phyloP scores from a whole-genome alignment of 306 rosid species.

The Luffa acutangula region DNA sequence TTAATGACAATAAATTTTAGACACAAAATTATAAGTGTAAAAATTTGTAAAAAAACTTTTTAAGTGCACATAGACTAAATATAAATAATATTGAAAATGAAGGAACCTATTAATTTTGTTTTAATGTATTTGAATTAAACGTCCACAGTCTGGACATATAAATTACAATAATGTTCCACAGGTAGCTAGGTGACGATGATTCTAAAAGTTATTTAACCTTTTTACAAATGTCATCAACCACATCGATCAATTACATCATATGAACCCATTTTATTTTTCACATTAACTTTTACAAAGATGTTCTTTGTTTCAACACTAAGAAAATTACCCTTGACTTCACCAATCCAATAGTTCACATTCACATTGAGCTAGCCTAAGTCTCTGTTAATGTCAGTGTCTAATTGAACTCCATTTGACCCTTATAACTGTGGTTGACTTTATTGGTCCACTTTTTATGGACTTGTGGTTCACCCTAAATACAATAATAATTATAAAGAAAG shows the following conservation, averaged over 20 bases:
- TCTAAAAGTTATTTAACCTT: background rate
- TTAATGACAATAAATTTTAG: too few species aligned
- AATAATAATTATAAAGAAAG: background rate
- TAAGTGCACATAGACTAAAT: too few species aligned
- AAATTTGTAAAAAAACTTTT: too few species aligned
- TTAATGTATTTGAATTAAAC: too few species aligned
- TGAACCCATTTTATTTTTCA: background rate
- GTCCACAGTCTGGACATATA: too few species aligned
- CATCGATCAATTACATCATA: background rate
- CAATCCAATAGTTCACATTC: background rate
- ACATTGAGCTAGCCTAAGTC: background rate
- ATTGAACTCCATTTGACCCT: slow-evolving; percentile 5
- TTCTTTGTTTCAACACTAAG: background rate
- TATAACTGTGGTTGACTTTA: background rate
- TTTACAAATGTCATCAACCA: background rate
- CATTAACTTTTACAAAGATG: background rate
- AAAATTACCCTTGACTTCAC: background rate
- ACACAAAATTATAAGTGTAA: too few species aligned
- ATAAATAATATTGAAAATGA: too few species aligned
- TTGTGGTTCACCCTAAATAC: background rate
- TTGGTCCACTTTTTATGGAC: background rate
- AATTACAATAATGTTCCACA: too few species aligned
- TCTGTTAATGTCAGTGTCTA: background rate
- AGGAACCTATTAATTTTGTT: too few species aligned
- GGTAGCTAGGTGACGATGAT: background rate